phyloP scores from a whole-genome alignment of 2,329 filamentous ascomycete species.

The Penicillium freii region DNA sequence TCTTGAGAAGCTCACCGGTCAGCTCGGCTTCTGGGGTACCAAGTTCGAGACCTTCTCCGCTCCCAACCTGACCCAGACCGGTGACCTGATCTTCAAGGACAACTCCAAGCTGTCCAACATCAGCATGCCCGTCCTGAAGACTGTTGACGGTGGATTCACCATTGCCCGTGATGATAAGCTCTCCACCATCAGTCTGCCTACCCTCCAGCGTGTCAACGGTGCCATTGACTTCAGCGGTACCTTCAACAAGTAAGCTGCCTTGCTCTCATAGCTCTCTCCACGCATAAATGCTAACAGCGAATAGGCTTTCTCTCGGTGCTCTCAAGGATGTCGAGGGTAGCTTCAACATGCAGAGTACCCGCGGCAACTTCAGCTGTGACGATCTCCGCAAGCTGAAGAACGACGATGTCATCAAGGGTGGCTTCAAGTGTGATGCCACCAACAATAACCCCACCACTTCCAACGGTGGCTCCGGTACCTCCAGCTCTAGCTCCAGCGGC shows the following conservation, averaged over 20 bases:
- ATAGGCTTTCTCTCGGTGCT: conserved; percentile 67
- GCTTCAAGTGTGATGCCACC: conserved; percentile 45
- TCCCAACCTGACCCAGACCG: conserved; percentile 48
- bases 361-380: conserved; percentile 59
- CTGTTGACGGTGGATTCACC: conserved; percentile 74
- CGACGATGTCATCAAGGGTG: conserved; percentile 48
- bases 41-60: conserved; percentile 45
- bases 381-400: conserved; percentile 50
- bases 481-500: conserved; percentile 28
- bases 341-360: conserved; percentile 66
- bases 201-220: conserved; percentile 69
- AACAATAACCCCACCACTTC: conserved; percentile 37
- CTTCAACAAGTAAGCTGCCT: conserved; percentile 70
- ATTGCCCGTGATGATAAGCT: conserved; percentile 89
- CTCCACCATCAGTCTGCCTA: conserved; percentile 62
- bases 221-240: conserved; percentile 81
- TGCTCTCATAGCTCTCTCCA: background rate
- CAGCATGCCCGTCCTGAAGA: conserved; percentile 66
- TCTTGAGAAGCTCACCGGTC: conserved; percentile 70
- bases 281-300: conserved; percentile 33
- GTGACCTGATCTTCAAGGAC: conserved; percentile 57
- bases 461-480: conserved; percentile 33
- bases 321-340: conserved; percentile 68
- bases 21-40: conserved; percentile 82
- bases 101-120: conserved; percentile 67